phyloP scores from a whole-genome alignment of 768 basidiomycete genomes.

The Cystofilobasidium capitatum region DNA sequence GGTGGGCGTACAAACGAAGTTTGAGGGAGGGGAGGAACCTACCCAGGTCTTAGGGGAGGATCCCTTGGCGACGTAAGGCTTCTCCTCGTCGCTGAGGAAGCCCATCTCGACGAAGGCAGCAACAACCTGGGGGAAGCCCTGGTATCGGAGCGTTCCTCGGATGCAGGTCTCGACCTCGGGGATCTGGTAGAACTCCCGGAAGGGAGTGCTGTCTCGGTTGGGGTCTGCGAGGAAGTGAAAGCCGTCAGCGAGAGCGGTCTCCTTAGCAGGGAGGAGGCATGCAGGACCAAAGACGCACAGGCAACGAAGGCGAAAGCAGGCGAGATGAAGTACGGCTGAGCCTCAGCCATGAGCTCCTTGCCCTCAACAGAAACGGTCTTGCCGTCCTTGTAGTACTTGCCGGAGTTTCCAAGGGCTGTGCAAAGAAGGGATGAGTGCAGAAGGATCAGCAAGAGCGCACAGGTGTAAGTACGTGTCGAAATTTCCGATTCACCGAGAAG shows the following conservation, averaged over 20 bases:
- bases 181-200: constrained; percentile 83
- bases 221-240: too few species aligned
- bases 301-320: constrained; percentile 86
- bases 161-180: constrained; percentile 87
- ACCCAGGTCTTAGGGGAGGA: constrained; percentile 65
- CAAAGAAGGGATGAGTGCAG: not conserved
- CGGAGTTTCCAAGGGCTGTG: constrained; percentile 76
- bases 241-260: too few species aligned
- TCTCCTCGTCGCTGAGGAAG: constrained; percentile 64
- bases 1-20: not conserved
- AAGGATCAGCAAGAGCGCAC: not conserved
- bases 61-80: constrained; percentile 60
- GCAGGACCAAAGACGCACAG: too few species aligned
- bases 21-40: constrained; percentile 18
- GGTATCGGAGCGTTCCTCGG: constrained; percentile 86
- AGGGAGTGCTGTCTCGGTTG: constrained; percentile 85
- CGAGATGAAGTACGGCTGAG: constrained; percentile 87
- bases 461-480: not conserved
- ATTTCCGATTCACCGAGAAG: constrained; percentile 51
- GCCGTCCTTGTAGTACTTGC: constrained; percentile 62
- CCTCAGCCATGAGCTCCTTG: constrained; percentile 73
- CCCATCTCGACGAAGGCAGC: constrained; percentile 75
- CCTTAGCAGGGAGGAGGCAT: too few species aligned
- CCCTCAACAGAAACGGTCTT: constrained; percentile 61
- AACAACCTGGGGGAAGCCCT: constrained; percentile 94